Percentiles rank a stretch among this genome's conserved stretches.
phyloP scores from a whole-genome alignment of 371 early-diverging fungal species.

The Nematocida parisii region DNA sequence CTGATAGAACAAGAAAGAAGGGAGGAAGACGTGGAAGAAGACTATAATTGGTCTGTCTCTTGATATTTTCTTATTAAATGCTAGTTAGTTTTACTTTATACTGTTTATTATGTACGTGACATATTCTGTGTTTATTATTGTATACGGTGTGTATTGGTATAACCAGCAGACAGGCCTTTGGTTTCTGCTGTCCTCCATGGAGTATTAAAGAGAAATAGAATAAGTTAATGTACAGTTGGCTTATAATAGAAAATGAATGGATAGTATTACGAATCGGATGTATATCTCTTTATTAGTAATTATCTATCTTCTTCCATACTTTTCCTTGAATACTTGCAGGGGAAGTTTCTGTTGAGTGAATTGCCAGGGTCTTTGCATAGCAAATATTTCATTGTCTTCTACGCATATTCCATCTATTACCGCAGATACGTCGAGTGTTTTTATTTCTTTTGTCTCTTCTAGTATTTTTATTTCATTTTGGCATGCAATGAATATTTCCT shows the following conservation, averaged over 20 bases:
- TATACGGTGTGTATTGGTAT: no score
- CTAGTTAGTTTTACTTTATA: not conserved
- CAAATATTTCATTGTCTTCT: not conserved
- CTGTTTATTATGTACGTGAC: no score
- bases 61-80: conserved; percentile 5
- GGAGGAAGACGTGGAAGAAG: conserved; percentile 99
- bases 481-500: not conserved
- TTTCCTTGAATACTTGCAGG: conserved; percentile 46
- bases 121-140: no score
- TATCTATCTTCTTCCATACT: conserved; percentile 48
- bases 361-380: conserved; percentile 35
- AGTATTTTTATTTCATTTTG: not conserved
- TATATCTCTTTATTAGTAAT: conserved; percentile 13
- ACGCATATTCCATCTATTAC: conserved; percentile 11
- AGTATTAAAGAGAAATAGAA: no score
- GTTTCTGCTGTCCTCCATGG: no score
- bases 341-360: conserved; percentile 29
- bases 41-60: conserved; percentile 73
- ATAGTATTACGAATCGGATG: not conserved
- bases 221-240: no score
- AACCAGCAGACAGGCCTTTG: no score
- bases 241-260: no score
- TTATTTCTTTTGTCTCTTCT: not conserved
- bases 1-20: conserved; percentile 95
- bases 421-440: not conserved